Base-by-base conservation (phyloP, 805 yeast genomes). In the Nakazawaea laoshanensis region DNA sequence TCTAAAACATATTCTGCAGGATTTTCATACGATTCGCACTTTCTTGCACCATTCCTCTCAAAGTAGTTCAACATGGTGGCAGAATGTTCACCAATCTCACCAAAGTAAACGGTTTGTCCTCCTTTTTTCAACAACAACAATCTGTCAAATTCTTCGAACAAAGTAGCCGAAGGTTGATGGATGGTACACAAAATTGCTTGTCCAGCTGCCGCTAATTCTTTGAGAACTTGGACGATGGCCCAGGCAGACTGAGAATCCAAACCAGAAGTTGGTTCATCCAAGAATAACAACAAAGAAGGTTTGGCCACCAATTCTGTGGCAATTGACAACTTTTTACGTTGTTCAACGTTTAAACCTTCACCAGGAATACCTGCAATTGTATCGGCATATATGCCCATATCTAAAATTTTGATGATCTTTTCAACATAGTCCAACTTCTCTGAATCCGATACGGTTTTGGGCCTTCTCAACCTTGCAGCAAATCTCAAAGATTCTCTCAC, bases 1-100 rank as follows among this genome's bases (percentile, higher is more conserved):
- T 77, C 77, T 44, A 80, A 57, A 55, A 79, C 75, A 60, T 78
- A 80, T 53, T 79, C 88, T 21, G 87, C 87, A 16, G 88, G 87
- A 43, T 80, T 80, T 35, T 76, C 86, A 23, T 59, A 55, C 9
- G 53, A 53, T 21, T 59, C 64, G 61, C 92, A 82, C 33, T 67
- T 64, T 39, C 77, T 70, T 25, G 88, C 86, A 22, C 95, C 74
- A 41, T 64, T 46, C 12, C 45, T 48, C 46, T 67, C 74, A 42
- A 70, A 69, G 47, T 70, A 69, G 30, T 62, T 47, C 21, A 68
- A 53, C 49, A 70, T 44, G 4, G 57, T 53, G 16, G 40, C 38
- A 30, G 69, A 69, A 43, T 62, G 55, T 19, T 57, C 48, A 29
- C 76, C 76, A 45, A 70, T 59, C 35, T 69, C 72, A 40, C 76